Evolutionary conservation across 176 grass and related monocot species (phyloP).

Genomic region (Dactylis glomerata): DNA sequence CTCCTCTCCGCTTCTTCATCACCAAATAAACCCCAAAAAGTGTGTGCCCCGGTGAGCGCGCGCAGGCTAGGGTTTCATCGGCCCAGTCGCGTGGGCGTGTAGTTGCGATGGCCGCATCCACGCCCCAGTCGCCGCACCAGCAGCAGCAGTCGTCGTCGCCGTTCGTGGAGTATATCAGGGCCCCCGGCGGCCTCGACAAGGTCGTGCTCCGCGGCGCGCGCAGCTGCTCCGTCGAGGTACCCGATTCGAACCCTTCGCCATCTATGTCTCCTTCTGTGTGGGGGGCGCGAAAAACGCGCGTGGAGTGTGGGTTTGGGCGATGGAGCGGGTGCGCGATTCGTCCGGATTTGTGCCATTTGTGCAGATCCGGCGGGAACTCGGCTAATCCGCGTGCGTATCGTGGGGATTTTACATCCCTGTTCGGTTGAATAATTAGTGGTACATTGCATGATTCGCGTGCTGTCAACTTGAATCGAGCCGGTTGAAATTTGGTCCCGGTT

Average conservation of each 20-base stretch:
- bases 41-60: conserved; percentile 50
- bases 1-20: background rate
- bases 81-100: conserved; percentile 10
- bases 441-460: conserved; percentile 26
- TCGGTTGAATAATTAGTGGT: background rate
- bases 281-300: background rate
- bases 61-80: conserved; percentile 23
- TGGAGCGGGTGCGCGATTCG: conserved; percentile 11
- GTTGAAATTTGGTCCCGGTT: background rate
- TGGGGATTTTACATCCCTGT: background rate
- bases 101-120: conserved; percentile 32
- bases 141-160: background rate
- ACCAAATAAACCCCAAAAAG: background rate
- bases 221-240: conserved; percentile 52
- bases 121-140: background rate
- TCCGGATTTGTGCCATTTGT: conserved; percentile 10
- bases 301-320: background rate
- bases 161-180: conserved; percentile 43
- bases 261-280: background rate
- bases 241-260: background rate
- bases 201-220: conserved; percentile 39
- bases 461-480: background rate
- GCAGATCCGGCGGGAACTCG: conserved; percentile 40
- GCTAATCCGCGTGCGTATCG: conserved; percentile 20
- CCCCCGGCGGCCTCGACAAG: conserved; percentile 49